Percentiles rank a stretch among this genome's conserved stretches.
phyloP scores from a whole-genome alignment of 192 early-diverging fungal genomes.

The Coemansia sp. region DNA sequence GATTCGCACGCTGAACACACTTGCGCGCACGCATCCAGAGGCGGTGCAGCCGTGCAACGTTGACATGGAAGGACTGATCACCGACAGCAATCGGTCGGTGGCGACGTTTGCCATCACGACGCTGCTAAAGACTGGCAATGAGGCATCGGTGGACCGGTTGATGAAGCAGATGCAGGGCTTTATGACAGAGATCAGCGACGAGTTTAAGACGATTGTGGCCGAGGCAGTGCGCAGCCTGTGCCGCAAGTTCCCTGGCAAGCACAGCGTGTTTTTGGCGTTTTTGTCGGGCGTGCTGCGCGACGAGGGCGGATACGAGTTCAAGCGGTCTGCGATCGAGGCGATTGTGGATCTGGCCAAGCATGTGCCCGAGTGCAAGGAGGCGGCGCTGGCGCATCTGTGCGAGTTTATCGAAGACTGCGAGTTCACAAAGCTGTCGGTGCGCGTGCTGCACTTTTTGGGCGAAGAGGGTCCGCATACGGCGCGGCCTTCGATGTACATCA shows the following conservation, averaged over 20 bases:
- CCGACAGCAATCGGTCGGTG: constrained; percentile 93
- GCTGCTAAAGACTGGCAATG: constrained; percentile 97
- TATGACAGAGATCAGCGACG: constrained; percentile 97
- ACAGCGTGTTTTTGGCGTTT: constrained; percentile 89
- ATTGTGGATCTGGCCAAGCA: constrained; percentile 94
- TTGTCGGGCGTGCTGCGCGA: constrained; percentile 90
- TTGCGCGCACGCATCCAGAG: constrained; percentile 85
- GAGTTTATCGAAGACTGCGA: constrained; percentile 99
- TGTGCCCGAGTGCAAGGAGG: constrained; percentile 92
- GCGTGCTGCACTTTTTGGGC: constrained; percentile 92
- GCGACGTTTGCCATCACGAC: constrained; percentile 99
- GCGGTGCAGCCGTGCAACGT: constrained; percentile 94
- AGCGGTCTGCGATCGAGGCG: constrained; percentile 93
- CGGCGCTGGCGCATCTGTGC: constrained; percentile 91
- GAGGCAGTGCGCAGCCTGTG: constrained; percentile 96
- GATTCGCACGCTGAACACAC: constrained; percentile 92
- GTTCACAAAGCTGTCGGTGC: constrained; percentile 97
- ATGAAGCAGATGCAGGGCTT: constrained; percentile 99
- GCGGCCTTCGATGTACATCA: constrained; percentile 93
- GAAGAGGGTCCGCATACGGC: constrained; percentile 88
- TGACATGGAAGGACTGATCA: constrained; percentile 97
- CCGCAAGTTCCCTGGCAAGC: constrained; percentile 96
- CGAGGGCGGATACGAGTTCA: constrained; percentile 98
- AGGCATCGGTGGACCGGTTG: constrained; percentile 93
- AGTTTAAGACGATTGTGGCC: constrained; percentile 99